Percentiles rank a stretch among this genome's conserved stretches.
Evolutionary conservation across 2,329 filamentous ascomycete species (phyloP).

Genomic region (Penicillium frequentans): DNA sequence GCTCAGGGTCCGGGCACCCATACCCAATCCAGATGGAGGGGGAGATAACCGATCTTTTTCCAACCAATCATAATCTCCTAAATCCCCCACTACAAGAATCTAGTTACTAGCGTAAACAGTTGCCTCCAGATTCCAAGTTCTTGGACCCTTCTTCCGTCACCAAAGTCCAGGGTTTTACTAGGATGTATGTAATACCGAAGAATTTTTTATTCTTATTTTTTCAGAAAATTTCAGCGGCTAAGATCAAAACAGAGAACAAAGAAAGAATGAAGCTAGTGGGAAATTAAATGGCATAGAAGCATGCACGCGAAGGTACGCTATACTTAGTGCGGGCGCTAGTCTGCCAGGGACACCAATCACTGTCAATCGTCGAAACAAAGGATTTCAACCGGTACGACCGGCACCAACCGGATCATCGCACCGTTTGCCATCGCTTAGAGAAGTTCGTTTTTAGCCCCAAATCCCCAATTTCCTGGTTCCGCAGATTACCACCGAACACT

Average conservation of each 20-base stretch:
- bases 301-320: neutral
- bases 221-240: neutral
- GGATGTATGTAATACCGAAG: neutral
- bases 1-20: slow-evolving; percentile 7
- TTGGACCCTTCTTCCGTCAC: neutral
- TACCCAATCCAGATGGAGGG: neutral
- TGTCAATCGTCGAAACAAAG: neutral
- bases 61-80: slow-evolving; percentile 2
- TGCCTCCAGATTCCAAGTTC: too few relatives aligned
- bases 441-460: neutral
- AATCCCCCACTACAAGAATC: neutral
- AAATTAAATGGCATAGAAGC: neutral
- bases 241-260: neutral
- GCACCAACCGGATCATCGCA: slow-evolving; percentile 18
- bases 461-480: neutral
- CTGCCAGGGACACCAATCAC: slow-evolving; percentile 10
- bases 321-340: neutral
- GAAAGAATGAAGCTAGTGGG: neutral
- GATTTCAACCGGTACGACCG: neutral
- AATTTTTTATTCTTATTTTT: neutral
- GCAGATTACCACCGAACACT: neutral
- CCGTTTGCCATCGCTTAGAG: slow-evolving; percentile 4
- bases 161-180: neutral
- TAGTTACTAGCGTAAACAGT: too few relatives aligned
- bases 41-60: neutral